Evolutionary conservation across 768 basidiomycete species (phyloP).

Genomic region (Tylopilus plumbeoviolaceoides): DNA sequence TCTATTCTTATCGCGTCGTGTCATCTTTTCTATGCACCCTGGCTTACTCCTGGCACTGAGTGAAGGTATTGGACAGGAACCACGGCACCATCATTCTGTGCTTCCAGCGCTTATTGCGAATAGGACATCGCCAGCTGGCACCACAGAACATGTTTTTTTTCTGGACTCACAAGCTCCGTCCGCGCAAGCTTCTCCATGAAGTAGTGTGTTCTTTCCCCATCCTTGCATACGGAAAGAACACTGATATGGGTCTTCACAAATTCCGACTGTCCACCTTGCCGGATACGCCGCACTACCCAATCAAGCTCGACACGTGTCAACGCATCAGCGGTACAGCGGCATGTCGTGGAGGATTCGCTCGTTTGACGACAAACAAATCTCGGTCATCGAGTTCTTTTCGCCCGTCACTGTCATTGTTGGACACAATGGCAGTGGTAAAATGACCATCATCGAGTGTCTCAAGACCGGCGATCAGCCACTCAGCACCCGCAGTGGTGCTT

Average conservation of each 20-base stretch:
- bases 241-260: neutral
- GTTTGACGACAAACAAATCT: constrained; percentile 92
- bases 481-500: no score
- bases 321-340: neutral
- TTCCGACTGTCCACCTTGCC: neutral
- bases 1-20: constrained; percentile 20
- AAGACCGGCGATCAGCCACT: no score
- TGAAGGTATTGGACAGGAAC: constrained; percentile 3
- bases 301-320: neutral
- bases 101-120: neutral
- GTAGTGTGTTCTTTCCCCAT: neutral
- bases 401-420: constrained; percentile 99
- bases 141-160: neutral
- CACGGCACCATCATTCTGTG: constrained; percentile 7
- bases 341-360: constrained; percentile 69
- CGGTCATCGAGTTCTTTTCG: constrained; percentile 94
- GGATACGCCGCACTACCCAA: neutral
- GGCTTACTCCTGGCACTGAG: constrained; percentile 6
- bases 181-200: neutral
- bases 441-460: constrained; percentile 98
- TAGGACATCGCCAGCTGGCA: neutral
- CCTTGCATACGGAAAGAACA: constrained; percentile 2
- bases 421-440: constrained; percentile 94
- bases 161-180: neutral
- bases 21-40: constrained; percentile 12